Percentiles rank a stretch among this genome's conserved stretches.
phyloP scores from a whole-genome alignment of 108 stramenopile species.

The Skeletonema marinoi region DNA sequence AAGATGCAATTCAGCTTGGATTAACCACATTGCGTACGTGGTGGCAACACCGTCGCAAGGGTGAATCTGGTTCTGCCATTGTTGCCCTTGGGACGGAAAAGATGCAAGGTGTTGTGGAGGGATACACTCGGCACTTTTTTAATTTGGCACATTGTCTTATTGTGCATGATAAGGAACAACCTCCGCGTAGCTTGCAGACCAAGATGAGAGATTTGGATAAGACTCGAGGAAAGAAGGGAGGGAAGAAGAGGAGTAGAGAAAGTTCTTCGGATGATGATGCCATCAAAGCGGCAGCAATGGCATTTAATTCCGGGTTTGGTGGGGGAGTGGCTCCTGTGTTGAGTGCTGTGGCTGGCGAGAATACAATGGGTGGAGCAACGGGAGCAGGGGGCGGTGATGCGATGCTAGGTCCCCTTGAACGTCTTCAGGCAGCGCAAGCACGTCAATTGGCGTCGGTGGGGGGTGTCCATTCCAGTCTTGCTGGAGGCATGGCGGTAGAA shows the following conservation, averaged over 20 bases:
- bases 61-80: conserved; percentile 83
- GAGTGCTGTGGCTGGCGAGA: background rate
- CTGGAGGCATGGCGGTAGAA: background rate
- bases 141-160: conserved; percentile 83
- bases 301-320: conserved; percentile 30
- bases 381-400: background rate
- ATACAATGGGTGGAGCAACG: background rate
- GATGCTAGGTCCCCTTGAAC: conserved; percentile 48
- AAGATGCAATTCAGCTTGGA: conserved; percentile 87
- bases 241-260: conserved; percentile 63
- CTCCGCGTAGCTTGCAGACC: conserved; percentile 71
- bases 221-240: conserved; percentile 56
- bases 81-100: conserved; percentile 87
- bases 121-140: conserved; percentile 92
- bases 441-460: conserved; percentile 62
- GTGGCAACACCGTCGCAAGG: conserved; percentile 95
- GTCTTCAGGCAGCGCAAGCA: conserved; percentile 71
- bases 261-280: conserved; percentile 4
- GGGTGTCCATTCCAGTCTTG: conserved; percentile 44
- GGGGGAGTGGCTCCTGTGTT: conserved; percentile 12
- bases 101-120: conserved; percentile 91
- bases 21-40: conserved; percentile 87
- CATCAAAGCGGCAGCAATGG: conserved; percentile 44
- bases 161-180: conserved; percentile 85
- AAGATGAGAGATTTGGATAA: conserved; percentile 89